Evolutionary conservation across 306 rosid genomes (phyloP), one percentile per base, ranked within the genome.

Genomic region (Lathyrus sativus): DNA sequence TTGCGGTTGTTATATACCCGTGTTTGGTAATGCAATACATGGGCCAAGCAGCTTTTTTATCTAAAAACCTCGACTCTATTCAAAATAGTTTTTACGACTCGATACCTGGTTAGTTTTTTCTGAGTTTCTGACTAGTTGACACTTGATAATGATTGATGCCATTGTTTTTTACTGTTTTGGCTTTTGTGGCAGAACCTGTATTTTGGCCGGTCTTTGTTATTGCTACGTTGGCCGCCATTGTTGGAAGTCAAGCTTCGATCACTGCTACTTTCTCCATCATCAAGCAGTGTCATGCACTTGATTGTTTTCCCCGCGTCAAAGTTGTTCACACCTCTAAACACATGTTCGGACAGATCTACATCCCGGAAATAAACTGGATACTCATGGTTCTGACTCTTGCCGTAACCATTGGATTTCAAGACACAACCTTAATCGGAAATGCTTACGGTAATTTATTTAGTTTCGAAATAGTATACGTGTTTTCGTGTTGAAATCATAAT

Each of bases 341-440:
- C 63, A 86, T 88, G 65, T 84, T 74, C 65, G 97, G 91, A 69
- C 92, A 86, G 81, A 86, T 91, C 74, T 91, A 91, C 80, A 91
- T 91, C 79, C 95, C 95, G 45, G 95, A 91, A 82, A 86, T 88
- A 35, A 91, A 91, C 65, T 91, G 97, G 96, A 91, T 91, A 78
- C 86, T 91, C 46, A 88, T 91, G 97, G 44, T 91, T 74, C 84
- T 91, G 41, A 85, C 96, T 46, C 96, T 91, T 50, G 83, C 93
- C 48, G 74, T 86, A 69, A 91, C 97, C 63, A 63, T 85, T 66
- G 93, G 96, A 72, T 91, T 91, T 79, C 92, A 33, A 49, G 96
- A 88, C 81, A 91, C 88, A 48, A 86, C 78, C 77, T 38, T 86
- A 37, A 88, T 91, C 4, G 91, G 96, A 82, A 78, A 91, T 73